Conservation (phyloP, 768 basidiomycete species). For the Stropharia rugosoannulata region DNA sequence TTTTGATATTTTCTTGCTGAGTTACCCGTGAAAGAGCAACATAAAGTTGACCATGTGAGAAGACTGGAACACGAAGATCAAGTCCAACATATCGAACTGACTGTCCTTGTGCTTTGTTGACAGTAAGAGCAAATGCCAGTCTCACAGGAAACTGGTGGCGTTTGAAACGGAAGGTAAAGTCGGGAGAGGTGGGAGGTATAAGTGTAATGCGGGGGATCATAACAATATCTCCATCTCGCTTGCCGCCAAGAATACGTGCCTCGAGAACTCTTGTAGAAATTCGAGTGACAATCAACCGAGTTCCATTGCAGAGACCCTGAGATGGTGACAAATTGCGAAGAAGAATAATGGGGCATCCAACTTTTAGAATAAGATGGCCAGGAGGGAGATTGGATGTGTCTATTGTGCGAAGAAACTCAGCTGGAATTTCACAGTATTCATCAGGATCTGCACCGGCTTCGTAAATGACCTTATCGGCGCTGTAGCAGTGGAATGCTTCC, state of each 20-base stretch:
- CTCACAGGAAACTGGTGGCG: conserved; percentile 39
- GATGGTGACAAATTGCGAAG: conserved; percentile 27
- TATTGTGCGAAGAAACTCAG: conserved; percentile 34
- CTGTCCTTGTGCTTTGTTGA: conserved; percentile 48
- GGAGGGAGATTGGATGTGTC: conserved; percentile 32
- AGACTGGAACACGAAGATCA: conserved; percentile 25
- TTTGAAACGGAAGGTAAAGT: conserved; percentile 25
- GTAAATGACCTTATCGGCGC: conserved; percentile 25
- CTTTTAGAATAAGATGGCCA: conserved; percentile 25
- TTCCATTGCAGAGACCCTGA: conserved; percentile 29
- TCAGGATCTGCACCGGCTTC: conserved; percentile 18
- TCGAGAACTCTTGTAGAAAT: conserved; percentile 25
- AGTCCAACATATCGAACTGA: conserved; percentile 38
- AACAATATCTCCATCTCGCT: conserved; percentile 29
- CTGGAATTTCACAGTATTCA: conserved; percentile 16
- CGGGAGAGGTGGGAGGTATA: conserved; percentile 5
- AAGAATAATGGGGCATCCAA: conserved; percentile 31
- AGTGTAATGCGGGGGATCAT: conserved; percentile 38
- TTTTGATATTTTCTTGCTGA: conserved; percentile 11
- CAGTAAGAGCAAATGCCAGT: conserved; percentile 41
- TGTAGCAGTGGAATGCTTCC: conserved; percentile 15
- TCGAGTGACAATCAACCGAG: conserved; percentile 19
- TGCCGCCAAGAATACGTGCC: conserved; percentile 32
- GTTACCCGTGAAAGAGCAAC: conserved; percentile 15
- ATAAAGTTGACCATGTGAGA: conserved; percentile 18